Percentiles rank a stretch among this genome's conserved stretches.
Evolutionary conservation across 305 asterid species (phyloP).

Genomic region (Euphrasia arctica): DNA sequence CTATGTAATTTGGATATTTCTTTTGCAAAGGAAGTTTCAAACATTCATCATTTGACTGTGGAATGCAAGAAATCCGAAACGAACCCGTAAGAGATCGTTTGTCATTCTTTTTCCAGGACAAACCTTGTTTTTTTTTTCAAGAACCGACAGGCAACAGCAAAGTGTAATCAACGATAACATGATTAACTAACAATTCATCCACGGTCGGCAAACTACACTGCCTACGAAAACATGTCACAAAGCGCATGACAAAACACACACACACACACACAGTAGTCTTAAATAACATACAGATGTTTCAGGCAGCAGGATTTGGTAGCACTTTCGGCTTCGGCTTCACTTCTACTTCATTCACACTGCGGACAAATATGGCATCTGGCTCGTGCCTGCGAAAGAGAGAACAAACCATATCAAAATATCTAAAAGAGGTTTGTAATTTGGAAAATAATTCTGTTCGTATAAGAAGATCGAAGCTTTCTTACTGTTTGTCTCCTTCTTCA

Average conservation of each 20-base stretch:
- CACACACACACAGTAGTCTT: not conserved
- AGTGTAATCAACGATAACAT: slow-evolving; percentile 35
- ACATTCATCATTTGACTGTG: too few species aligned
- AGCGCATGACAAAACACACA: not conserved
- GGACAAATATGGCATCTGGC: slow-evolving; percentile 78
- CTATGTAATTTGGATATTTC: not conserved
- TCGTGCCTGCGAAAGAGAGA: slow-evolving; percentile 58
- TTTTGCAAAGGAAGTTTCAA: not conserved
- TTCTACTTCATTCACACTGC: slow-evolving; percentile 89
- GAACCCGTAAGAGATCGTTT: too few species aligned
- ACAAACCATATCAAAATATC: not conserved
- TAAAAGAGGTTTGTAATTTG: not conserved
- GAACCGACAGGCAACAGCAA: not conserved
- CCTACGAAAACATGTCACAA: not conserved
- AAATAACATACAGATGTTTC: slow-evolving; percentile 19
- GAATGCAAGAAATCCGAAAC: too few species aligned
- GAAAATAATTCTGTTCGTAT: not conserved
- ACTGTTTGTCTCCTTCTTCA: slow-evolving; percentile 93
- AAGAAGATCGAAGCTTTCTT: slow-evolving; percentile 25
- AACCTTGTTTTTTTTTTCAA: not conserved
- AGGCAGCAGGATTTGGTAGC: slow-evolving; percentile 57
- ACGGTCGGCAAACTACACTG: not conserved
- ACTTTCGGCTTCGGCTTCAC: slow-evolving; percentile 92
- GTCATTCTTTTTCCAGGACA: too few species aligned
- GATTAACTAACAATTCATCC: slow-evolving; percentile 20